phyloP scores from a whole-genome alignment of 208 protist genomes.

The Leishmania braziliensis region DNA sequence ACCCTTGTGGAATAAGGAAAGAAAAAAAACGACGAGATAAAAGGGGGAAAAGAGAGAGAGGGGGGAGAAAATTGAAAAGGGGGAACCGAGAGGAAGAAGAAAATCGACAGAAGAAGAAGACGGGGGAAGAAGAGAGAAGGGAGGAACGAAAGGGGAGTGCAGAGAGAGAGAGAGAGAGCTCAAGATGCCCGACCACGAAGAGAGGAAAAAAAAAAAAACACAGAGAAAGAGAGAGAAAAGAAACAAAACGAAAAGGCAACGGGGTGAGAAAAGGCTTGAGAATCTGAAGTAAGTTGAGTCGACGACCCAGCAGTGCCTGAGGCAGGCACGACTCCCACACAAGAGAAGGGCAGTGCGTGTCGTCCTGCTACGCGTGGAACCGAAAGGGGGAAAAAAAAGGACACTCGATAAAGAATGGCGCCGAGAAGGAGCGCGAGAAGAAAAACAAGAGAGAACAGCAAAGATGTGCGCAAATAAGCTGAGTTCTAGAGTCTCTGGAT shows the following conservation, averaged over 20 bases:
- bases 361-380: too few relatives aligned
- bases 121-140: background rate
- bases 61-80: background rate
- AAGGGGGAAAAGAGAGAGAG: background rate
- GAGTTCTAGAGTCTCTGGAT: background rate
- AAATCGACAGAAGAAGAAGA: too few relatives aligned
- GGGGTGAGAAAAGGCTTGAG: background rate
- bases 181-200: background rate
- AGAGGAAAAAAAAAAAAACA: background rate
- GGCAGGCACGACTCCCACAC: background rate
- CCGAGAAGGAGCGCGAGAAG: background rate
- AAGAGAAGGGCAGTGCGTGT: background rate
- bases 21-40: background rate
- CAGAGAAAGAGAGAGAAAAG: background rate
- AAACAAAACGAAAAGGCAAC: too few relatives aligned
- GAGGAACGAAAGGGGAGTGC: background rate
- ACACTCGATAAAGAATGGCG: background rate
- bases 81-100: too few relatives aligned
- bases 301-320: background rate
- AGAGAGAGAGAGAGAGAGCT: background rate
- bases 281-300: background rate
- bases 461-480: background rate
- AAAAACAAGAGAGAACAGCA: too few relatives aligned
- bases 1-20: background rate
- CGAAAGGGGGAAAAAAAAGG: background rate